These are phyloP conservation scores for Agaricales sp. DNA, from an alignment of 1,284 basidiomycete genomes.

Conservation along the genomic window DNA sequence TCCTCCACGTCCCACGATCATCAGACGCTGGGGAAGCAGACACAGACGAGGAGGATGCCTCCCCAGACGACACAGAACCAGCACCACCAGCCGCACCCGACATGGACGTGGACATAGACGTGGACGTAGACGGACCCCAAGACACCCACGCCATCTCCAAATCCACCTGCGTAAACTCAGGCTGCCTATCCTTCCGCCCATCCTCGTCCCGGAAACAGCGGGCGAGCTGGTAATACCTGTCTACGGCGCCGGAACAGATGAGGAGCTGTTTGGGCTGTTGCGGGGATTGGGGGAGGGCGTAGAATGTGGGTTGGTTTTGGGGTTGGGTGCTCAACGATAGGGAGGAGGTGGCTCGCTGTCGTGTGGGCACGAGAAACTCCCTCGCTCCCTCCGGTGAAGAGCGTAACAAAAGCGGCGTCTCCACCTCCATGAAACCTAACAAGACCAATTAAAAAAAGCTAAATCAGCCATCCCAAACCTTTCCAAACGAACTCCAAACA, in stretches of 20 bases:
- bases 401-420: constrained; percentile 88
- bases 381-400: constrained; percentile 92
- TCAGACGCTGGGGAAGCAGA: constrained; percentile 11
- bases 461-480: neutral
- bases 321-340: constrained; percentile 8
- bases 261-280: constrained; percentile 95
- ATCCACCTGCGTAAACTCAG: constrained; percentile 96
- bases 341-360: constrained; percentile 24
- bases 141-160: constrained; percentile 93
- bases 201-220: constrained; percentile 95
- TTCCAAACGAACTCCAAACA: constrained; percentile 10
- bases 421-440: constrained; percentile 81
- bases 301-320: constrained; percentile 53
- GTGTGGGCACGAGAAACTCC: constrained; percentile 91
- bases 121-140: constrained; percentile 39
- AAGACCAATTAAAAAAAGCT: constrained; percentile 7
- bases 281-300: constrained; percentile 88
- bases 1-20: constrained; percentile 52
- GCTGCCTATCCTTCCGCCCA: constrained; percentile 88
- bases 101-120: constrained; percentile 10
- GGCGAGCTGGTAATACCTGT: constrained; percentile 89
- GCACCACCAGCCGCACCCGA: too few relatives aligned
- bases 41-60: neutral
- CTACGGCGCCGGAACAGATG: constrained; percentile 83
- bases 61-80: neutral